Percentiles rank a stretch among this genome's conserved stretches.
Conservation (phyloP, 345 rosid species). For the Pistacia vera region DNA sequence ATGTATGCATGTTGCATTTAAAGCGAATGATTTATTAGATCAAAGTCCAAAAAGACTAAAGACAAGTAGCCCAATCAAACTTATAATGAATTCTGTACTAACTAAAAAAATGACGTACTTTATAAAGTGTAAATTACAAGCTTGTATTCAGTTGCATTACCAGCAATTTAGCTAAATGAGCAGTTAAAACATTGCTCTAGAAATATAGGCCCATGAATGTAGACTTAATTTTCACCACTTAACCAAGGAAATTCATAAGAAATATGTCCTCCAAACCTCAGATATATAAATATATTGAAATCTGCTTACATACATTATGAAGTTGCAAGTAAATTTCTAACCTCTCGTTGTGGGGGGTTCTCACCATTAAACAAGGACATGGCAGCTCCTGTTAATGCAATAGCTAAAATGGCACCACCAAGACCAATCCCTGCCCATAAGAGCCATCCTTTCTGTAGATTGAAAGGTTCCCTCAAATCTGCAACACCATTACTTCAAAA, state of each 20-base stretch:
- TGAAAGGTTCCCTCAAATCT: slow-evolving; percentile 77
- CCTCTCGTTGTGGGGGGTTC: slow-evolving; percentile 60
- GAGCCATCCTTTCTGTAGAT: slow-evolving; percentile 62
- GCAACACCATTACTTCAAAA: slow-evolving; percentile 20
- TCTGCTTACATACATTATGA: neutral
- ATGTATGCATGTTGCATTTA: neutral
- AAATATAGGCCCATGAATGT: neutral
- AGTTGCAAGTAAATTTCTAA: slow-evolving; percentile 30
- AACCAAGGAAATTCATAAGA: neutral
- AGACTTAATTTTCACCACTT: neutral
- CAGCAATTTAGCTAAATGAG: neutral
- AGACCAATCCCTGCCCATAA: slow-evolving; percentile 71
- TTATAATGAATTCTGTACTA: neutral
- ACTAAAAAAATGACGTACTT: neutral
- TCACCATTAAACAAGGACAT: slow-evolving; percentile 53
- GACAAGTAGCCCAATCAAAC: neutral
- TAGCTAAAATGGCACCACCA: slow-evolving; percentile 46
- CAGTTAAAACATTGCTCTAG: neutral
- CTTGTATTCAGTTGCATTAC: neutral
- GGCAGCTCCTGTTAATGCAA: slow-evolving; percentile 47
- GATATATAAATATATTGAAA: neutral
- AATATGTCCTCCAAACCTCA: neutral
- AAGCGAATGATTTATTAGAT: neutral
- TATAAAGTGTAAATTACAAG: neutral
- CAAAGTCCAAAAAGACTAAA: neutral